Percentiles rank a stretch among this genome's conserved stretches.
Evolutionary conservation across 2,329 filamentous ascomycete genomes (phyloP).

Genomic region (Colletotrichum lentis): DNA sequence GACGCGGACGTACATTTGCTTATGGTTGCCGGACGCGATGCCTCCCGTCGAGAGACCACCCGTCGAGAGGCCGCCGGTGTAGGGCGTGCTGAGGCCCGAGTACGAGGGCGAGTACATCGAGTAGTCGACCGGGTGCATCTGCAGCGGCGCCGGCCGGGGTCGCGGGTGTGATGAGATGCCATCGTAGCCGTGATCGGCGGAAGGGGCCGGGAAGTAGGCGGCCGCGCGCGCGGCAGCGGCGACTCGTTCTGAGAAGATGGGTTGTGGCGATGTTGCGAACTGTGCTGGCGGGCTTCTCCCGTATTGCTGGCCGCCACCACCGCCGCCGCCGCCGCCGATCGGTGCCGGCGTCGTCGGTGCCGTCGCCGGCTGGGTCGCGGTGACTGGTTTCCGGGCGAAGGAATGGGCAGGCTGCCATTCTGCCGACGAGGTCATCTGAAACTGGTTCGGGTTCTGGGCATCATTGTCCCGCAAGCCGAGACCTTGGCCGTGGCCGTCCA

Average conservation of each 20-base stretch:
- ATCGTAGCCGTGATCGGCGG: not conserved
- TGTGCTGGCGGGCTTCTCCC: constrained; percentile 25
- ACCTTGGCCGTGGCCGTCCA: constrained; percentile 13
- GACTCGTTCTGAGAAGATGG: constrained; percentile 23
- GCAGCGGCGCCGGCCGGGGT: constrained; percentile 32
- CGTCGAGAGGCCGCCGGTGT: constrained; percentile 21
- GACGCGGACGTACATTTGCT: constrained; percentile 19
- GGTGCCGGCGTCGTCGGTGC: constrained; percentile 31
- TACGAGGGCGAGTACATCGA: constrained; percentile 29
- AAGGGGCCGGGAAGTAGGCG: constrained; percentile 19
- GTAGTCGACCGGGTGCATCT: constrained; percentile 30
- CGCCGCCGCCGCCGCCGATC: constrained; percentile 25
- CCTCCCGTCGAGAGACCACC: constrained; percentile 3
- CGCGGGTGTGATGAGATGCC: not conserved
- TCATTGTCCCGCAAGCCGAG: constrained; percentile 16
- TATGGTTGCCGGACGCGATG: not conserved
- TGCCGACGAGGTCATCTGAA: constrained; percentile 27
- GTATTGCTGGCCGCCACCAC: constrained; percentile 27
- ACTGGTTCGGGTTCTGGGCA: not conserved
- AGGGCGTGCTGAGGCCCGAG: constrained; percentile 23
- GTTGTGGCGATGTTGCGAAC: constrained; percentile 14
- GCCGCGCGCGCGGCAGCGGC: constrained; percentile 24
- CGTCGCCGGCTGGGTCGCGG: constrained; percentile 2
- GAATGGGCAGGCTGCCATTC: constrained; percentile 24
- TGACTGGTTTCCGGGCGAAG: constrained; percentile 23